These are phyloP conservation scores for Ustilaginoidea virens DNA, from an alignment of 2,329 filamentous ascomycete genomes.

Conservation along the genomic window DNA sequence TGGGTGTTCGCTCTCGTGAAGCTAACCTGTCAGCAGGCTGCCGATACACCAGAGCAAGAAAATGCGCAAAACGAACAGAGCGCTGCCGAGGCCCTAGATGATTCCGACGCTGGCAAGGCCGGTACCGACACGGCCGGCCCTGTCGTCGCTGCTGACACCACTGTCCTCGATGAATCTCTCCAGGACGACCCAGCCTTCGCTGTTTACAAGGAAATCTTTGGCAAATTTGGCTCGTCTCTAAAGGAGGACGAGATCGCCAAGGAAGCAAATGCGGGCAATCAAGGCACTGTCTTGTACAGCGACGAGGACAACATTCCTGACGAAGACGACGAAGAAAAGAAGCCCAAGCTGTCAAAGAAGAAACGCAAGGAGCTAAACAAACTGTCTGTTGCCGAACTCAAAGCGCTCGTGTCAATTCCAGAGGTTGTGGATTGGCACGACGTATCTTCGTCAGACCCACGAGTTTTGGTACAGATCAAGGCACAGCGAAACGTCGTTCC, in stretches of 20 bases:
- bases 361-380: constrained; percentile 85
- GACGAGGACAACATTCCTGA: constrained; percentile 78
- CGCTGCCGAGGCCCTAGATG: constrained; percentile 13
- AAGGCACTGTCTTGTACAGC: constrained; percentile 71
- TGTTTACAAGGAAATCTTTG: constrained; percentile 71
- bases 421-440: constrained; percentile 98
- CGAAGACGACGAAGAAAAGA: constrained; percentile 53
- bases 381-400: constrained; percentile 86
- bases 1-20: not conserved
- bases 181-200: constrained; percentile 65
- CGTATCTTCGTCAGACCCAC: constrained; percentile 76
- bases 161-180: constrained; percentile 43
- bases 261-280: constrained; percentile 54
- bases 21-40: constrained; percentile 2
- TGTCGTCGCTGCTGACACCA: constrained; percentile 27
- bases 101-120: not conserved
- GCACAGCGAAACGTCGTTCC: constrained; percentile 89
- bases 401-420: constrained; percentile 77
- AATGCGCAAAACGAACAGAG: constrained; percentile 6
- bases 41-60: not conserved
- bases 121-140: constrained; percentile 10
- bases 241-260: constrained; percentile 48
- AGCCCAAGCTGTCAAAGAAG: constrained; percentile 77
- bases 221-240: constrained; percentile 55
- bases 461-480: constrained; percentile 85